A percentile compares a stretch with the other conserved stretches of the same genome.
Conservation (phyloP, 2,329 filamentous ascomycete genomes). For the Grosmannia huntii region DNA sequence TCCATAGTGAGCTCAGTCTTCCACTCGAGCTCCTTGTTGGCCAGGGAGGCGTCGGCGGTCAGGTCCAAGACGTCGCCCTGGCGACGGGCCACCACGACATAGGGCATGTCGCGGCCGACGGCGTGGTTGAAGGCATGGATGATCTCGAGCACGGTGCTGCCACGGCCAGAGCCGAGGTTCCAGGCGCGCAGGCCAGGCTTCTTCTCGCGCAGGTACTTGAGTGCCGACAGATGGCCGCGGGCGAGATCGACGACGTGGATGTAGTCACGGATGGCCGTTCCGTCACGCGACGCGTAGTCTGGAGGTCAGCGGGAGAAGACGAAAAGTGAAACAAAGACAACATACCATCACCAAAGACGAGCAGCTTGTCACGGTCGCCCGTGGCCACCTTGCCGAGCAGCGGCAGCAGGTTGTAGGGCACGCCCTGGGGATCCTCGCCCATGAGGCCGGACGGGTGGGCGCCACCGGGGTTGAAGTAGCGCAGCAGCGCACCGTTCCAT, state of each 20-base stretch:
- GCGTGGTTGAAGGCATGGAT: slow-evolving; percentile 84
- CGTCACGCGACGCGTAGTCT: slow-evolving; percentile 88
- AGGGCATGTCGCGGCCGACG: slow-evolving; percentile 74
- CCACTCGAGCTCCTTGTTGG: slow-evolving; percentile 84
- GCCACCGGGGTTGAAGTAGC: slow-evolving; percentile 97
- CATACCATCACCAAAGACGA: slow-evolving; percentile 88
- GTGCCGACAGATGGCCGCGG: slow-evolving; percentile 71
- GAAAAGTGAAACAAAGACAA: slow-evolving; percentile 18
- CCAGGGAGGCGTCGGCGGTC: slow-evolving; percentile 78
- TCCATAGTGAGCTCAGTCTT: slow-evolving; percentile 84
- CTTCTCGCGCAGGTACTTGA: slow-evolving; percentile 76
- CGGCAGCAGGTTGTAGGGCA: slow-evolving; percentile 91
- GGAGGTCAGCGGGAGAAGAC: slow-evolving; percentile 12
- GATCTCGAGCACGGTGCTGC: slow-evolving; percentile 95
- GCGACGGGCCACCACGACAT: slow-evolving; percentile 72
- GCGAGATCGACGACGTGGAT: slow-evolving; percentile 92
- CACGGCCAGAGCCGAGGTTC: slow-evolving; percentile 91
- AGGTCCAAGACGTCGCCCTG: slow-evolving; percentile 88
- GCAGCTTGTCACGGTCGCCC: slow-evolving; percentile 82
- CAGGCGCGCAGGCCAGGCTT: slow-evolving; percentile 86
- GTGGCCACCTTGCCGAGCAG: slow-evolving; percentile 92
- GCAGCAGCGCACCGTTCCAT: slow-evolving; percentile 86
- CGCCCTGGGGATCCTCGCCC: slow-evolving; percentile 93
- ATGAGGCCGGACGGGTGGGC: slow-evolving; percentile 92
- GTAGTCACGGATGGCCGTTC: slow-evolving; percentile 93